Base-by-base conservation (phyloP, 2,329 filamentous ascomycete genomes). In the Volutella citrinella region DNA sequence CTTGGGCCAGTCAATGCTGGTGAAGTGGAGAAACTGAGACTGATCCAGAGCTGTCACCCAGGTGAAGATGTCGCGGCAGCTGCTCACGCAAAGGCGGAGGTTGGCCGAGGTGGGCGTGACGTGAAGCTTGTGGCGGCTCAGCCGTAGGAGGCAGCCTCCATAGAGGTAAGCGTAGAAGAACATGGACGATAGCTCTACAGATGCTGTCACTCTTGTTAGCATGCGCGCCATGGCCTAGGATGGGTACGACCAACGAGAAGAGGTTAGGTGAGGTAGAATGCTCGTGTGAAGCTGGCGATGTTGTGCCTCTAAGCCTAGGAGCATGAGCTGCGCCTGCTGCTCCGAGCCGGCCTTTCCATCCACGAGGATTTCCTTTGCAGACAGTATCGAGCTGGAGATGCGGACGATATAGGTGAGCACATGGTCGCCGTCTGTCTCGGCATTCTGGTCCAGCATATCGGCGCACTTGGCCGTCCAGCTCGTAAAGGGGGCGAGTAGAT, bases 271-370 rank as follows among this genome's bases (percentile, higher is more conserved):
- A 2, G 47, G 43, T 0, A 64, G 49, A 32, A 75, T 65, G 4
- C 38, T 40, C 6, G 48, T 41, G 24, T 64, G 59, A 44, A 51
- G 63, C 23, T 72, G 65, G n/a, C 48, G 44, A 8, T 70, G 51
- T 42, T 75, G 70, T 4, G 64, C 51, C 37, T 72, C 68, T 18
- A 76, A 60, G 0, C 72, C 72, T 3, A 64, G 55, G n/a, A 70
- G 48, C 39, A 75, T 58, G 13, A 76, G 57, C 4, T 57, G 54
- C 14, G 55, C 59, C 27, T 74, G 68, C 36, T 70, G 61, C 22
- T 64, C 55, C 6, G 47, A 49, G 26, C 56, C 54, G 21, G 49
- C 36, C 24, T 54, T 44, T 8, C 39, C 38, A n/a, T 52, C 45
- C 18, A 54, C 46, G 6, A 57, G 48, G 4, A 65, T 49, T 6